Evolutionary conservation across 176 grass and related monocot species (phyloP).

Genomic region (Eleusine coracana): DNA sequence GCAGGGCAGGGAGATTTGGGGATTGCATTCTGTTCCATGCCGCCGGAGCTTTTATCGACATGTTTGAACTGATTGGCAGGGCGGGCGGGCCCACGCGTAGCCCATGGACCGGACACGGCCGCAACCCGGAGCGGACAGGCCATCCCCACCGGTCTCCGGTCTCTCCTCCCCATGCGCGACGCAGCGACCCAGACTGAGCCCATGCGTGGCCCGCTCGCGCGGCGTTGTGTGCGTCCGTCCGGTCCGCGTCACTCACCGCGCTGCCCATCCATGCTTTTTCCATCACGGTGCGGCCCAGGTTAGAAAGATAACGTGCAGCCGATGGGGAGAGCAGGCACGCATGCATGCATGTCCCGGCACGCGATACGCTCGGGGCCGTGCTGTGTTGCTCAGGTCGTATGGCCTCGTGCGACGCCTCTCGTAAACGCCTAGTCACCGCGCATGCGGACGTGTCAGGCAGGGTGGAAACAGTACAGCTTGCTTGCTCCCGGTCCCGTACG

Average conservation of each 20-base stretch:
- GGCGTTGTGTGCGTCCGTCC: background rate
- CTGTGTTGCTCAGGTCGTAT: no score
- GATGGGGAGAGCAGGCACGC: no score
- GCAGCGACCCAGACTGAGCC: constrained; percentile 18
- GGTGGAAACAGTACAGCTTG: background rate
- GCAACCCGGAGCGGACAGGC: background rate
- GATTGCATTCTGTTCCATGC: constrained; percentile 2
- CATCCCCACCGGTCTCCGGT: constrained; percentile 10
- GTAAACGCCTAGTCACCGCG: background rate
- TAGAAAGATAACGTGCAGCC: background rate
- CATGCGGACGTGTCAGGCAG: background rate
- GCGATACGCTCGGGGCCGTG: no score
- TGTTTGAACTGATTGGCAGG: no score
- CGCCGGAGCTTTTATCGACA: background rate
- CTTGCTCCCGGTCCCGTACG: no score
- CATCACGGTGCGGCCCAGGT: background rate
- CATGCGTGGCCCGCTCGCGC: constrained; percentile 1
- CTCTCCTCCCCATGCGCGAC: background rate
- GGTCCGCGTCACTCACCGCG: background rate
- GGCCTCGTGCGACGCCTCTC: no score
- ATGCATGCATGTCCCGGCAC: no score
- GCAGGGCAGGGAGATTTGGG: background rate
- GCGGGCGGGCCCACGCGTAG: constrained; percentile 32
- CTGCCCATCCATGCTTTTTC: background rate
- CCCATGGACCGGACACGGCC: constrained; percentile 42